Evolutionary conservation across 75 land plant genomes (phyloP), one percentile per base, ranked within the genome.

Genomic region (Cunninghamia lanceolata): DNA sequence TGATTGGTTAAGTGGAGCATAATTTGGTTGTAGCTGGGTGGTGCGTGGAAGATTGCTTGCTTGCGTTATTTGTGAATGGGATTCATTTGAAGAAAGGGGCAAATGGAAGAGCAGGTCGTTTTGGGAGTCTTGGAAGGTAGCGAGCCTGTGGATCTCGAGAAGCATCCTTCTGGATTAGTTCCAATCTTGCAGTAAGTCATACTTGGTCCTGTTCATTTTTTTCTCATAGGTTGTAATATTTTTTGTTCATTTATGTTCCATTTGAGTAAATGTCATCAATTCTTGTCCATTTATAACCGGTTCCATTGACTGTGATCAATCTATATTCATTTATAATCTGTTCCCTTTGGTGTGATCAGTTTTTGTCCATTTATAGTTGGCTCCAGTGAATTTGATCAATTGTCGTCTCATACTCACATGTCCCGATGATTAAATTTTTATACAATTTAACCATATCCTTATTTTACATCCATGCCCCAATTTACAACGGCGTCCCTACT

Each of bases 101-200:
- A 70, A 11, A 91, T 91, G 92, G 90, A 88, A 16, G 88, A 88
- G 52, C 88, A 88, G 86, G 85, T 7, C 40, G 74, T 84, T 36
- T 38, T 77, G 39, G 80, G 80, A 13, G 30, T 77, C 32, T 77
- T 89, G 88, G 93, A 90, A 84, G 93, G 93, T 46, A 92, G 89
- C 86, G 92, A 96, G 88, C 96, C 95, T 0, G 95, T 97, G 56
- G 99, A 97, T 90, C 95, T 93, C 63, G 85, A 90, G 10, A 93
- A 91, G 93, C 99, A 97, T 86, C 99, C 99, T 4, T 97, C 99
- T 70, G 99, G 99, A 53, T 94, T 97, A 81, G 93, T 97, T 2
- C 99, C 99, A 16, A 96, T 94, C 5, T 89, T 97, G 25, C 99
- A 97, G 99, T 97, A 89, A 91, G 97, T 90, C 80, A 77, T 77